Base-by-base conservation (phyloP, 164 flowering plant species). In the Vitis rupestris region DNA sequence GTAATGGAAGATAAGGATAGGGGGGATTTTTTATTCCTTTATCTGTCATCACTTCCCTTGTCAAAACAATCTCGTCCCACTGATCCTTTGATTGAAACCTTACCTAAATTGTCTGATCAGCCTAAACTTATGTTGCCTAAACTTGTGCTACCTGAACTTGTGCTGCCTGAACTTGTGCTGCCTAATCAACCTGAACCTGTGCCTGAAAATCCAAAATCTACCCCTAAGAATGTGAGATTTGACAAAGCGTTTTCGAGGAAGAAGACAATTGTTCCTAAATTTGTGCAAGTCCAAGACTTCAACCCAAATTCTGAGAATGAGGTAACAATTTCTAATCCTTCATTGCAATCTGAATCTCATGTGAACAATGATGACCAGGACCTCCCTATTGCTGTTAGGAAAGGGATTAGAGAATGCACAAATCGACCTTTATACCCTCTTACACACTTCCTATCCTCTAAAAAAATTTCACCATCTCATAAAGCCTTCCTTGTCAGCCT, bases 171-270 rank as follows among this genome's bases (percentile, higher is more conserved):
- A 23, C 27, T 23, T 23, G 27, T 23, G 27, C 27, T 23, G 27
- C 27, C 0, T 2, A 0, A 23, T 23, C 27, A 23, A 1, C 30
- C 37, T 60, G 48, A 60, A 51, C 68, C 12, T 23, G 16, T 29
- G 30, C 29, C 44, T 12, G 14, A 54, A 54, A 30, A 19, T 52
- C 59, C 5, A 8, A 53, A 27, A 3, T 17, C 50, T 29, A 27
- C 61, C 37, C 48, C 16, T 54, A 23, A 53, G 14, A 12, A 54
- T 66, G 37, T 52, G 61, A 66, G 17, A 51, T 64, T 57, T 64
- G 61, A n/a, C 49, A 62, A 63, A 9, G 76, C 68, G 63, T 68
- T 23, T 55, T 62, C 71, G 48, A 73, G 67, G 53, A 62, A 15
- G 50, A 73, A 17, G 50, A 27, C 12, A n/a, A 12, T 11, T 13